These are phyloP conservation scores for Syncephalastrum racemosum DNA, from an alignment of 371 early-diverging fungal species.

Conservation along the genomic window DNA sequence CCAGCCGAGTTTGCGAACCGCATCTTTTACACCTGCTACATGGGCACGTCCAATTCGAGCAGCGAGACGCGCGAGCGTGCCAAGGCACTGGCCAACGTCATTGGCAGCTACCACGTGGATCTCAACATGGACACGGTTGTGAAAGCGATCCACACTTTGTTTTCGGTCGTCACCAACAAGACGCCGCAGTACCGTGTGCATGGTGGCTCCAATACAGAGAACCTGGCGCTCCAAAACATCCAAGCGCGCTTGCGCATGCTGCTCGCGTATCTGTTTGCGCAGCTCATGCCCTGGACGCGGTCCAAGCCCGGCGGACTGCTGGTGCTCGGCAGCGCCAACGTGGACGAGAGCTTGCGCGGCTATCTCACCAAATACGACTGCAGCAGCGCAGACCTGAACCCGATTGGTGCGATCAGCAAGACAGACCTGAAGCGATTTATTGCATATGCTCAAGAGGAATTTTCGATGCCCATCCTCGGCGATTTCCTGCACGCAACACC, in stretches of 20 bases:
- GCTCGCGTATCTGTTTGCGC: conserved; percentile 92
- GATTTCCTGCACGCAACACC: conserved; percentile 89
- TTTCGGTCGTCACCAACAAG: conserved; percentile 75
- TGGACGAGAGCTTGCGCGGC: conserved; percentile 95
- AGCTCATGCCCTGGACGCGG: conserved; percentile 89
- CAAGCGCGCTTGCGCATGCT: conserved; percentile 97
- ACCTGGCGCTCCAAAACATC: conserved; percentile 95
- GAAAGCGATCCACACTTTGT: conserved; percentile 71
- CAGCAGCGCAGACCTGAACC: conserved; percentile 96
- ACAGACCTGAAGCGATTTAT: conserved; percentile 86
- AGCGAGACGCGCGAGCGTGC: conserved; percentile 85
- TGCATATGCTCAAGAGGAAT: conserved; percentile 61
- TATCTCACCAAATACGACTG: conserved; percentile 99
- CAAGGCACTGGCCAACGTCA: conserved; percentile 70
- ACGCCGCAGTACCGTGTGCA: conserved; percentile 79
- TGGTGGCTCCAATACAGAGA: conserved; percentile 87
- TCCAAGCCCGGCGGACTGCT: conserved; percentile 75
- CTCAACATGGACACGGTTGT: conserved; percentile 88
- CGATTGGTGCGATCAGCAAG: conserved; percentile 95
- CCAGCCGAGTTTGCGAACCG: conserved; percentile 82
- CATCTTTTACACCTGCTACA: conserved; percentile 94
- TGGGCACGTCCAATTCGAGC: conserved; percentile 93
- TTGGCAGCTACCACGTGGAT: conserved; percentile 91
- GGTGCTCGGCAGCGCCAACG: conserved; percentile 95
- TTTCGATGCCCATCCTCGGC: conserved; percentile 69